Conservation (phyloP, 495 filamentous ascomycete genomes). For the Astrothelium subdiscretum region DNA sequence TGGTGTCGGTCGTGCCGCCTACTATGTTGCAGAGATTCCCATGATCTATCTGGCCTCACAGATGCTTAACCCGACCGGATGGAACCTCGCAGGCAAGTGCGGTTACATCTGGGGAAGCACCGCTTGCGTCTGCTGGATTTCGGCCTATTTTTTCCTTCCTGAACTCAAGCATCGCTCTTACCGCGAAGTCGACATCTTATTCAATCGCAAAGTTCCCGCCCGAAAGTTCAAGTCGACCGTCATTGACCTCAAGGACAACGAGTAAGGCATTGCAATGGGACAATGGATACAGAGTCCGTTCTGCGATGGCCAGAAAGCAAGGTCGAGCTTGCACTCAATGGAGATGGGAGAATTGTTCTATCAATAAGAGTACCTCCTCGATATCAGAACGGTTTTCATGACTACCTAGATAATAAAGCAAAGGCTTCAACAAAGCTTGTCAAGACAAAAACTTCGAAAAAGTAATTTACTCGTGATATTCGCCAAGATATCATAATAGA, state of each 20-base stretch:
- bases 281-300: neutral
- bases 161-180: conserved; percentile 29
- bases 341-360: neutral
- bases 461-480: neutral
- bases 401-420: neutral
- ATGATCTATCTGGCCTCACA: conserved; percentile 26
- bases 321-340: neutral
- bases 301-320: neutral
- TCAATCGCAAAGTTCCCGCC: conserved; percentile 4
- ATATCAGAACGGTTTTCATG: neutral
- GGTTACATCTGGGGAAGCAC: conserved; percentile 30
- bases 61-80: conserved; percentile 29
- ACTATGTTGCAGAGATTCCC: conserved; percentile 27
- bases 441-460: neutral
- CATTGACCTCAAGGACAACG: conserved; percentile 9
- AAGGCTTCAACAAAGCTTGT: neutral
- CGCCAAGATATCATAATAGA: neutral
- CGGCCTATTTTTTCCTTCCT: conserved; percentile 31
- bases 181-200: conserved; percentile 10
- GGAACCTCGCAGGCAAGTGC: conserved; percentile 34
- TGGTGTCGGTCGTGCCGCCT: conserved; percentile 25
- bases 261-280: conserved; percentile 3
- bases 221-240: conserved; percentile 9
- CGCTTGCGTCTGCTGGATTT: conserved; percentile 21
- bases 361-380: neutral